A percentile compares a stretch with the other conserved stretches of the same genome.
Conservation (phyloP, 2,329 filamentous ascomycete species). For the Botrytis deweyae region DNA sequence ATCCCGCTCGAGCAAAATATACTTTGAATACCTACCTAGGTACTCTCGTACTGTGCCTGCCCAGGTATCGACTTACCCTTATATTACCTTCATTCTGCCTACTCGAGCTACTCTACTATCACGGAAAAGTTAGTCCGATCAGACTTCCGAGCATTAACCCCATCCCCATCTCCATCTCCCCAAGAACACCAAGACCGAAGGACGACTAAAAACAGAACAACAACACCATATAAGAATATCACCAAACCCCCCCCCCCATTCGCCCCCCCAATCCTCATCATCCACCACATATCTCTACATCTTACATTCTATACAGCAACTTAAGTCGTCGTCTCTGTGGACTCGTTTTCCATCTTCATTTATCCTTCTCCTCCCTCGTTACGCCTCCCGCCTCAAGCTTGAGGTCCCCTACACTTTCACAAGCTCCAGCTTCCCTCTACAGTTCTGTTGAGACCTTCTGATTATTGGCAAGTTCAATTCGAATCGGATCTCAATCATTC, state of each 20-base stretch:
- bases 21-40: not conserved
- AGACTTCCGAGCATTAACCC: slow-evolving; percentile 1
- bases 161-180: not conserved
- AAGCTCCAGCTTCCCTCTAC: not conserved
- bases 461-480: not conserved
- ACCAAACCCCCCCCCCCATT: not conserved
- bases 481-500: not conserved
- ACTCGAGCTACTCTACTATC: no score
- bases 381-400: not conserved
- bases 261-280: not conserved
- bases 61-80: not conserved
- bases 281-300: not conserved
- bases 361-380: not conserved
- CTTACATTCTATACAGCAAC: not conserved
- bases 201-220: slow-evolving; percentile 13
- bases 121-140: not conserved
- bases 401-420: not conserved
- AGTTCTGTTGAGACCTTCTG: not conserved
- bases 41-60: no score
- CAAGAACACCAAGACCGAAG: not conserved
- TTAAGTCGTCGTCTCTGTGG: not conserved
- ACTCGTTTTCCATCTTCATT: not conserved
- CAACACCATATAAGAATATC: slow-evolving; percentile 13
- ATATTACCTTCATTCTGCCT: not conserved
- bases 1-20: not conserved